These are phyloP conservation scores for Tetrapyrgos nigripes DNA, from an alignment of 1,284 basidiomycete species.

Conservation along the genomic window DNA sequence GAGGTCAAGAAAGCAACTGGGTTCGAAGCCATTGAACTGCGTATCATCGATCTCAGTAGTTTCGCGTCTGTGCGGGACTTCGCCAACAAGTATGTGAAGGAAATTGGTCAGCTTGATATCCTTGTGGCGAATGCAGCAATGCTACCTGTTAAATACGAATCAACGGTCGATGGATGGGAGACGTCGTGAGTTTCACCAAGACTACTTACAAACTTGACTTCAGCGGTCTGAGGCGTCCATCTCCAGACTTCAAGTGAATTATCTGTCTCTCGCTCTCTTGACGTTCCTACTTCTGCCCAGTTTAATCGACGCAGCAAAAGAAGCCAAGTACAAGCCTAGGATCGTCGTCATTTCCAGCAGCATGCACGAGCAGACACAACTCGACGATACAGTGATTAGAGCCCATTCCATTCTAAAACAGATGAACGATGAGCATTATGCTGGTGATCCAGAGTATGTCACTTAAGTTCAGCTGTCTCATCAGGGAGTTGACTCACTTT, in stretches of 20 bases:
- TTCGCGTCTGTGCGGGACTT: constrained; percentile 37
- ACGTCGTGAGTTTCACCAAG: constrained; percentile 24
- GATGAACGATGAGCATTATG: constrained; percentile 35
- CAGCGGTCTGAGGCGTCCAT: neutral
- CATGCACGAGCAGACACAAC: constrained; percentile 32
- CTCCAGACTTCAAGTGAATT: constrained; percentile 20
- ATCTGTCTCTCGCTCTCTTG: constrained; percentile 32
- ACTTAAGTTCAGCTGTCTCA: constrained; percentile 5
- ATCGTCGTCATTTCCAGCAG: constrained; percentile 47
- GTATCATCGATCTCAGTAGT: constrained; percentile 34
- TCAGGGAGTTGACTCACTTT: neutral
- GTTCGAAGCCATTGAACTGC: constrained; percentile 30
- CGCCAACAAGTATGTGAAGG: constrained; percentile 32
- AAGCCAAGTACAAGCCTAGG: constrained; percentile 34
- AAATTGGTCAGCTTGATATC: constrained; percentile 36
- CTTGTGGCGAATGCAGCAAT: constrained; percentile 39
- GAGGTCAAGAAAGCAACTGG: constrained; percentile 32
- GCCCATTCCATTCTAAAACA: constrained; percentile 34
- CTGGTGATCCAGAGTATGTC: constrained; percentile 24
- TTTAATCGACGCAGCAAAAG: constrained; percentile 25
- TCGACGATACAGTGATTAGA: constrained; percentile 20
- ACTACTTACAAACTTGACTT: neutral
- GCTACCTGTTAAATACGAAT: constrained; percentile 22
- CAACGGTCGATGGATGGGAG: constrained; percentile 39
- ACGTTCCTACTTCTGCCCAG: constrained; percentile 34